Evolutionary conservation across 768 basidiomycete species (phyloP), one percentile per base, ranked within the genome.

Genomic region (Termitomyces sp.): DNA sequence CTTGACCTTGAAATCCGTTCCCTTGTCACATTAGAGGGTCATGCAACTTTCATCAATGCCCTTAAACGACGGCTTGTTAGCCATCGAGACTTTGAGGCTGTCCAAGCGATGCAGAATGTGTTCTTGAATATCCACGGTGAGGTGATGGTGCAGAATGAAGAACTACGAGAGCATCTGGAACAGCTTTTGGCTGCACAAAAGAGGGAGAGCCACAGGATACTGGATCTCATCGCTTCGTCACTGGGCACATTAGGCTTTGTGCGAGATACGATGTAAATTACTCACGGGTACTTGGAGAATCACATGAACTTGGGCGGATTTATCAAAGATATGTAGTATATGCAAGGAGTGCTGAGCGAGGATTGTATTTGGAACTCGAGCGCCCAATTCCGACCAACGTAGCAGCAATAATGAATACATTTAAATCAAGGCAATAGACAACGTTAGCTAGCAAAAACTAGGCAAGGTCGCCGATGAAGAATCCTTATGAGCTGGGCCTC

Each of bases 21-120:
- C 1, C 73, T 98, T 52, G 72, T 82, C 28, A 79, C 85, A 3
- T 72, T 90, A 35, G 76, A 84, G 42, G 79, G 81, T 53, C 77
- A 95, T 21, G 72, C 69, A 0, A 68, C 77, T 19, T 98, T 98
- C 74, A 72, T 97, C 45, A 73, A 78, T 56, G 89, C 93, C 0
- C 76, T 98, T 25, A 81, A 77, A 11, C 81, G 73, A 54, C 85
- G 96, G 3, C 77, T 98, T 27, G 72, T 69, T 34, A 90, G 89
- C 7, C 91, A 86, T 61, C 82, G 83, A 47, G 97, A 99, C 72
- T 98, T 97, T 65, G 97, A 99, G 70, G 94, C 93, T 12, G 90
- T 96, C 3, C 94, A 98, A 69, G 82, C 94, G 1, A 78, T 95
- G 66, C 79, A 94, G 63, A 85, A 78, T 60, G 88, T 96, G 2